A percentile compares a stretch with the other conserved stretches of the same genome.
phyloP scores from a whole-genome alignment of 108 stramenopile genomes.

The Conticribra guillardii region DNA sequence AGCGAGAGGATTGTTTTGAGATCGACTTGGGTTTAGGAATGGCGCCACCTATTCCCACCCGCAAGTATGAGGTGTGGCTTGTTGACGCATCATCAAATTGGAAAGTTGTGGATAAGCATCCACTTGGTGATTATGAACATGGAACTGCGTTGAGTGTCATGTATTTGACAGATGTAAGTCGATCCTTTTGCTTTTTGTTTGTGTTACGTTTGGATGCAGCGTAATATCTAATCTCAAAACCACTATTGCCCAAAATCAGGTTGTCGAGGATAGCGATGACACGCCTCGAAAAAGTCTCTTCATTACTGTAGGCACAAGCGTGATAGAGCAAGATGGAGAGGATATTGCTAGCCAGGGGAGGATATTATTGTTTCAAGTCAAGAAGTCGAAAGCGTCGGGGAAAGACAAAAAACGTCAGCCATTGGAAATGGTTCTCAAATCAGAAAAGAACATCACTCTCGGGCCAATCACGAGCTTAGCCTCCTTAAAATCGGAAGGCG shows the following conservation, averaged over 20 bases:
- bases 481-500: constrained; percentile 75
- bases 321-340: constrained; percentile 80
- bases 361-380: constrained; percentile 69
- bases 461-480: constrained; percentile 82
- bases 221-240: constrained; percentile 5
- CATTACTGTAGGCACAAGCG: constrained; percentile 75
- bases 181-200: neutral
- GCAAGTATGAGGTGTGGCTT: constrained; percentile 82
- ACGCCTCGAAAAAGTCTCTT: constrained; percentile 55
- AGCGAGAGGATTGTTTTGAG: constrained; percentile 83
- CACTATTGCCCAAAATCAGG: constrained; percentile 34
- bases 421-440: constrained; percentile 60
- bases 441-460: constrained; percentile 84
- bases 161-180: constrained; percentile 73
- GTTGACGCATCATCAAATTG: constrained; percentile 82
- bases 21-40: constrained; percentile 72
- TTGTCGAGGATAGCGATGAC: constrained; percentile 59
- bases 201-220: neutral
- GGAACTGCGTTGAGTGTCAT: constrained; percentile 76
- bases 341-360: constrained; percentile 81
- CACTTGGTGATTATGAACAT: constrained; percentile 79
- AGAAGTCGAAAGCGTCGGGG: constrained; percentile 25
- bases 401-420: constrained; percentile 31
- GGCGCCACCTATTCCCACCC: constrained; percentile 68
- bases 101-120: constrained; percentile 77